Evolutionary conservation across 1,139 yeast genomes (phyloP).

Genomic region (Yamadazyma blattariae): DNA sequence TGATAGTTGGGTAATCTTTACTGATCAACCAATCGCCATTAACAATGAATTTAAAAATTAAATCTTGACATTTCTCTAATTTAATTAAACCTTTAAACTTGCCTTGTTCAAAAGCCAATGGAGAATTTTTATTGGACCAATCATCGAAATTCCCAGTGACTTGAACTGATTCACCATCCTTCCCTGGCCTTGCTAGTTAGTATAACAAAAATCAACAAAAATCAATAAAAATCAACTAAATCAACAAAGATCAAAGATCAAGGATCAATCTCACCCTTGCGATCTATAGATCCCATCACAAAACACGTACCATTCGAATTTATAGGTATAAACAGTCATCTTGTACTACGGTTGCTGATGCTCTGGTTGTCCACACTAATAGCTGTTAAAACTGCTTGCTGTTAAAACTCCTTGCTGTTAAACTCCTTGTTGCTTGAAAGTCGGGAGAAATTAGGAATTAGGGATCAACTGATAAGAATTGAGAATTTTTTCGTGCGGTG

Average conservation of each 20-base stretch:
- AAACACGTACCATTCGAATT: slow-evolving; percentile 20
- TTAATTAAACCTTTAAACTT: slow-evolving; percentile 16
- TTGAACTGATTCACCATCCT: slow-evolving; percentile 21
- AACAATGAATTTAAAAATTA: slow-evolving; percentile 36
- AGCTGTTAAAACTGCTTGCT: too few species aligned
- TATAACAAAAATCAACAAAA: neutral
- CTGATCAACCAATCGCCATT: slow-evolving; percentile 37
- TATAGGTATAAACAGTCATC: slow-evolving; percentile 19
- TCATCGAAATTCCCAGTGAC: slow-evolving; percentile 45
- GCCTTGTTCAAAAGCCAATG: slow-evolving; percentile 14
- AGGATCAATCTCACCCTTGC: neutral
- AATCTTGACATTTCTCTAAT: slow-evolving; percentile 20
- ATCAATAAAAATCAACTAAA: too few species aligned
- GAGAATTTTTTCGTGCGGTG: too few species aligned
- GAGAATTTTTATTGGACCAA: slow-evolving; percentile 29
- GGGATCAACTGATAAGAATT: too few species aligned
- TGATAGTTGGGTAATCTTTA: slow-evolving; percentile 22
- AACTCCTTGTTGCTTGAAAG: too few species aligned
- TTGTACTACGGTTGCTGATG: too few species aligned
- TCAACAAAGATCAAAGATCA: too few species aligned
- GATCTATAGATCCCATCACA: neutral
- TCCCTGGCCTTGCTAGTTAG: slow-evolving; percentile 6
- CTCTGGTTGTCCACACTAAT: too few species aligned
- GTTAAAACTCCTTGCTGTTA: too few species aligned
- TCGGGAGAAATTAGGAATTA: too few species aligned